These are phyloP conservation scores for Barnettozyma californica DNA, from an alignment of 805 yeast genomes.

Conservation along the genomic window DNA sequence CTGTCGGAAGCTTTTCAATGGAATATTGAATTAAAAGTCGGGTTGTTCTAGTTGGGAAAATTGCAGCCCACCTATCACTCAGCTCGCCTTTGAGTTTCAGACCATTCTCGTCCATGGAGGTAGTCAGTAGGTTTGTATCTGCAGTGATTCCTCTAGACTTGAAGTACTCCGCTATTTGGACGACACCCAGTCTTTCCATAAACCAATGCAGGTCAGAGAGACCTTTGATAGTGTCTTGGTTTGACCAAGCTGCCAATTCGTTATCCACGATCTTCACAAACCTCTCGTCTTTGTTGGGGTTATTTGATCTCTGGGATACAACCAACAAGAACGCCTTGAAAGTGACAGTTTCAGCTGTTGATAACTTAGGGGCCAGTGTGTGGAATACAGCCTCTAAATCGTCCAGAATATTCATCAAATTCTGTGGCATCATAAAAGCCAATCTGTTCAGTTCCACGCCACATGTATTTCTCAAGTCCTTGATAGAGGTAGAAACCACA, in stretches of 20 bases:
- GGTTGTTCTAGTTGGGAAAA: constrained; percentile 94
- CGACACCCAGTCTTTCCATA: constrained; percentile 95
- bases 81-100: constrained; percentile 66
- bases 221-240: constrained; percentile 86
- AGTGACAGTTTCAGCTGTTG: constrained; percentile 89
- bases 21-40: constrained; percentile 93
- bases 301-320: constrained; percentile 81
- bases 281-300: constrained; percentile 66
- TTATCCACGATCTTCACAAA: constrained; percentile 91
- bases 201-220: constrained; percentile 91
- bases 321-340: constrained; percentile 89
- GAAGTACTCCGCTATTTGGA: constrained; percentile 87
- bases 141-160: constrained; percentile 76
- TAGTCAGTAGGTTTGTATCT: constrained; percentile 63
- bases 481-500: constrained; percentile 71
- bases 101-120: constrained; percentile 90
- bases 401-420: constrained; percentile 70
- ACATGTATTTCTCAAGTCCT: constrained; percentile 85
- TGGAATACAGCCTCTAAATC: constrained; percentile 82
- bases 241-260: constrained; percentile 88
- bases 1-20: constrained; percentile 82
- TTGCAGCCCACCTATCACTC: constrained; percentile 87
- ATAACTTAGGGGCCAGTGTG: constrained; percentile 64
- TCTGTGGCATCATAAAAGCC: constrained; percentile 92
- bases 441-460: constrained; percentile 92